Evolutionary conservation across 345 rosid species (phyloP).

Genomic region (Passiflora organensis): DNA sequence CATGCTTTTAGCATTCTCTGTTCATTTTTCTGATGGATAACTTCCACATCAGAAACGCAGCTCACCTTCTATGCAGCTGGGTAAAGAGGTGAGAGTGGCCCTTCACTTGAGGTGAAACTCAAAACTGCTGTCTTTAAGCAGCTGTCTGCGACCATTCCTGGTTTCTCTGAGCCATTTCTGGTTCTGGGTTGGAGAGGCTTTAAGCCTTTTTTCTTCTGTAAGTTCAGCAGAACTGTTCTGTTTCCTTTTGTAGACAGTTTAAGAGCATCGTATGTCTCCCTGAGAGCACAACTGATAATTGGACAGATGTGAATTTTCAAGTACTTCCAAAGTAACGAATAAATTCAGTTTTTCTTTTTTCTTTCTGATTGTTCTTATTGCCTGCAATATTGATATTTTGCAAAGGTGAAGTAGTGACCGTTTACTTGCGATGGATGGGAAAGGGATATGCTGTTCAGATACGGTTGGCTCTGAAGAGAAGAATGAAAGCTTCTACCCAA

Average conservation of each 20-base stretch:
- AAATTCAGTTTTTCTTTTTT: slow-evolving; percentile 3
- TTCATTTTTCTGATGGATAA: slow-evolving; percentile 15
- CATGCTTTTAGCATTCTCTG: slow-evolving; percentile 45
- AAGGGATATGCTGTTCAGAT: slow-evolving; percentile 24
- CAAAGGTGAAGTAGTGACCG: slow-evolving; percentile 22
- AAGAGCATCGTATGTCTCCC: too few relatives aligned
- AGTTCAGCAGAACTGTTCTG: slow-evolving; percentile 5
- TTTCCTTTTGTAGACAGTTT: too few relatives aligned
- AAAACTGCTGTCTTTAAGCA: slow-evolving; percentile 5
- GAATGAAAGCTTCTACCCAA: slow-evolving; percentile 40
- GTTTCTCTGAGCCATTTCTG: slow-evolving; percentile 6
- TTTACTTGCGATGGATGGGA: slow-evolving; percentile 37
- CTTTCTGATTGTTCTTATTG: slow-evolving; percentile 2
- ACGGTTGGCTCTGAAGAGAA: slow-evolving; percentile 24
- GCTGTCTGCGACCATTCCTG: neutral
- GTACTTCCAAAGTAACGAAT: neutral
- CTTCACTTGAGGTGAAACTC: slow-evolving; percentile 14
- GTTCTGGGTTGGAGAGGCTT: slow-evolving; percentile 7
- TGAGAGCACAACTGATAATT: neutral
- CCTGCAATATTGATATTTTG: slow-evolving; percentile 18
- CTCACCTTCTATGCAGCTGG: slow-evolving; percentile 15
- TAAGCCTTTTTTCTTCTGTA: slow-evolving; percentile 18
- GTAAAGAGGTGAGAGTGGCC: slow-evolving; percentile 6
- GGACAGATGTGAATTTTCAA: neutral
- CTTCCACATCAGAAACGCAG: neutral